Base-by-base conservation (phyloP, 2,329 filamentous ascomycete species). In the Sclerotinia subarctica region DNA sequence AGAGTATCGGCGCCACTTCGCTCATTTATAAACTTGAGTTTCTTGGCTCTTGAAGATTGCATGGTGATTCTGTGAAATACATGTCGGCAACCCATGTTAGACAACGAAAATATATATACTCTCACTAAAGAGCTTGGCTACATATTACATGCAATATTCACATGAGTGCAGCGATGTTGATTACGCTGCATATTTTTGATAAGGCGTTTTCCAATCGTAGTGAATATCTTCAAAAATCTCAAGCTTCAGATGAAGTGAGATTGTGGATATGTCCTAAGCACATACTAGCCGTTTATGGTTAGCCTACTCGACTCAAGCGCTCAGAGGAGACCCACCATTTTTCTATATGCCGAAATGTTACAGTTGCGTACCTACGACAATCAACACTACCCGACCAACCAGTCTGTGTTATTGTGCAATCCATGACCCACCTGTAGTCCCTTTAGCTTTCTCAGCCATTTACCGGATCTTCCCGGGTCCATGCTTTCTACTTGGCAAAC, bases 51-150 rank as follows among this genome's bases (percentile, higher is more conserved):
- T 49, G 29, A 46, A 51, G 58, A 24, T 21, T 62, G 58, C 58
- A 62, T 62, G 29, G 26, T 13, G 21, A 38, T 63, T 38, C n/a
- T 38, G 59, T 63, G 32, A 19, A 35, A 63, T 26, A 42, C 4
- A 52, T 52, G n/a, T 51, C 46, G 32, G 3, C 46, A 10, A 29
- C 17, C 59, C 29, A 21, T 47, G 24, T n/a, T 62, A 46, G 46
- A 17, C 59, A 35, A 15, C 46, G 10, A 63, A 38, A 42, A 38
- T 63, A 35, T 38, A 62, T 63, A 46, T 62, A 51, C 59, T 51
- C 59, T 63, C 59, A 51, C 59, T 63, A 63, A 47, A 63, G 59
- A 63, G 59, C 59, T 63, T 63, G 47, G 59, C 59, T 51, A 63
- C 59, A 62, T 62, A 35, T n/a, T 60, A 7, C 26, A 51, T 51